Evolutionary conservation across 352 stramenopile genomes (phyloP).

Genomic region (Blastocystis sp.): DNA sequence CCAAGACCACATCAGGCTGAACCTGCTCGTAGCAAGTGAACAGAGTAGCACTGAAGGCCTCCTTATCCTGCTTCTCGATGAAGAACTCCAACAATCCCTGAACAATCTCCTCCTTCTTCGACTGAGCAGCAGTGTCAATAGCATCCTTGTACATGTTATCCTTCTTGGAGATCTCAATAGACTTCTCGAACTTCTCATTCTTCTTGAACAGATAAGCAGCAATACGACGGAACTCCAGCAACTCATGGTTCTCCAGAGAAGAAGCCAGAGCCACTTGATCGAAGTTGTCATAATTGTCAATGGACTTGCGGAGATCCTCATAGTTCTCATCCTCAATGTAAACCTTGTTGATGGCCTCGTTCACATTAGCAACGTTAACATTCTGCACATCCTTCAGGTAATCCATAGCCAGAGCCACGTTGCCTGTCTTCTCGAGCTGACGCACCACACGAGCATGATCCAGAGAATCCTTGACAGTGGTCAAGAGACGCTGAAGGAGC

Average conservation of each 20-base stretch:
- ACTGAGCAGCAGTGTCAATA: constrained; percentile 94
- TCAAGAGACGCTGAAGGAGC: constrained; percentile 88
- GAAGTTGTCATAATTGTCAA: constrained; percentile 98
- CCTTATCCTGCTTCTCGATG: constrained; percentile 90
- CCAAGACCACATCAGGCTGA: constrained; percentile 92
- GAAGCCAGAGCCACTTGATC: constrained; percentile 94
- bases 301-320: constrained; percentile 85
- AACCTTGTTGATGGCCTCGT: constrained; percentile 95
- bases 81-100: constrained; percentile 97
- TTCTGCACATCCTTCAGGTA: constrained; percentile 98
- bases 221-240: constrained; percentile 98
- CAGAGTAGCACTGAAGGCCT: constrained; percentile 93
- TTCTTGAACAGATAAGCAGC: constrained; percentile 96
- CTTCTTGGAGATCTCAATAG: constrained; percentile 93
- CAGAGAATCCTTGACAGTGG: constrained; percentile 93
- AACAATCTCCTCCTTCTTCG: constrained; percentile 84
- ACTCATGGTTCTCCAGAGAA: constrained; percentile 94
- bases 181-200: constrained; percentile 95
- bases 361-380: constrained; percentile 92
- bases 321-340: constrained; percentile 96
- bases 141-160: constrained; percentile 99
- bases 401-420: constrained; percentile 87
- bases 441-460: constrained; percentile 96
- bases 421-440: constrained; percentile 85
- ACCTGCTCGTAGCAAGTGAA: constrained; percentile 94